Base-by-base conservation (phyloP, 768 basidiomycete species). In the Clitopilus passeckerianus region DNA sequence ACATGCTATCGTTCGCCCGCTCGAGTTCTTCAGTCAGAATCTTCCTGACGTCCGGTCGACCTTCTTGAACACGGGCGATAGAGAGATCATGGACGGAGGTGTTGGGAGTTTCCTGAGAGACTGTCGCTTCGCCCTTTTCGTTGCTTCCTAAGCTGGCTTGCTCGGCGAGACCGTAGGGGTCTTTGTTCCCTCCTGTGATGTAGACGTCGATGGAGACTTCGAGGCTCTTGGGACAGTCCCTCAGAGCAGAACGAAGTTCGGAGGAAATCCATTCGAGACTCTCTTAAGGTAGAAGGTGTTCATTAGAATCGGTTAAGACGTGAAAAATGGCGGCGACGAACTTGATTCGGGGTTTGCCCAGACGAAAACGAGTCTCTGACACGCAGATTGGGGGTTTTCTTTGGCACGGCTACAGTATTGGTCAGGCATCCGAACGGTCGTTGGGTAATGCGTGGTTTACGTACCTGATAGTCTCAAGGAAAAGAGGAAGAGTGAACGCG, bases 401-500 rank as follows among this genome's bases (percentile, higher is more conserved):
- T 59, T 44, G 15, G 41, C 43, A n/a, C 20, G 44, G 22, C 62
- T 60, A 10, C 12, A 18, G 16, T 20, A 10, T n/a, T 50, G 14
- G n/a, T 50, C 5, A 50, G 46, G 5, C n/a, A 50, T 20, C n/a
- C 10, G 18, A 18, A 20, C 18, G 12, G 20, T 23, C 15, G 20
- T 41, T 14, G 12, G 10, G 3, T 1, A 18, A 23, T 10, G 46
- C n/a, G 18, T 12, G 12, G 60, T 14, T 5, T 46, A 64, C 75
- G 60, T 61, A 81, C 81, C 72, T 70, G 8, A 83, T 67, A n/a
- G 76, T 59, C 53, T 75, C 73, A 0, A 80, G 67, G 22, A 83
- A 70, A 14, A 81, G 68, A 0, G 83, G 75, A 5, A 82, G 66
- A 1, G 77, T 77, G 58, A 76, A 80, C 2, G 83, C 73, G 14